Evolutionary conservation across 129 eudicot genomes (phyloP).

Genomic region (Tagetes erecta): DNA sequence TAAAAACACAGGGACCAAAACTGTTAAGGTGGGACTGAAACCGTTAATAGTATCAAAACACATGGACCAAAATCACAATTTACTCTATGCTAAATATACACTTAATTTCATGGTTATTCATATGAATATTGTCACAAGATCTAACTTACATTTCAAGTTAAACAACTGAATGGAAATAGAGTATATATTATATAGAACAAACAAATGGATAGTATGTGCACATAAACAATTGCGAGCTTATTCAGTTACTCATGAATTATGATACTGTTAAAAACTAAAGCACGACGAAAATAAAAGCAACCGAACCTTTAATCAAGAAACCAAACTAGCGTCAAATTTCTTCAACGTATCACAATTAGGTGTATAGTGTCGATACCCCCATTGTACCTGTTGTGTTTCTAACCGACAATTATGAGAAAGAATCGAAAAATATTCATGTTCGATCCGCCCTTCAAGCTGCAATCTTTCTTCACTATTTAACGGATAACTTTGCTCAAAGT

Average conservation of each 20-base stretch:
- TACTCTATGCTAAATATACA: not conserved
- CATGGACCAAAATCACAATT: no score
- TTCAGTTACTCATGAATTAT: not conserved
- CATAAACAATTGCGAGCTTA: conserved; percentile 9
- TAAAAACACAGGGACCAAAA: no score
- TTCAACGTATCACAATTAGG: conserved; percentile 61
- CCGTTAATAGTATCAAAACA: no score
- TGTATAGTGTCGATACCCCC: conserved; percentile 58
- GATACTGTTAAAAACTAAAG: not conserved
- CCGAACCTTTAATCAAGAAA: conserved; percentile 38
- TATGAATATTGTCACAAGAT: not conserved
- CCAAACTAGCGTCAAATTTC: conserved; percentile 41
- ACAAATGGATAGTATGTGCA: conserved; percentile 6
- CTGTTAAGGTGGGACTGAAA: no score
- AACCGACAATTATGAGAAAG: conserved; percentile 67
- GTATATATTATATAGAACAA: no score
- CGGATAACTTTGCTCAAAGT: conserved; percentile 67
- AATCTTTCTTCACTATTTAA: conserved; percentile 44
- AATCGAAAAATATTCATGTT: conserved; percentile 53
- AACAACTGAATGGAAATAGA: no score
- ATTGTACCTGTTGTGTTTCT: conserved; percentile 60
- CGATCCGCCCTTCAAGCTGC: conserved; percentile 57
- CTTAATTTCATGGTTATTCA: not conserved
- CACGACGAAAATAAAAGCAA: conserved; percentile 20
- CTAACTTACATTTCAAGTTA: not conserved